Base-by-base conservation (phyloP, 495 filamentous ascomycete species). In the Daldinia grandis region DNA sequence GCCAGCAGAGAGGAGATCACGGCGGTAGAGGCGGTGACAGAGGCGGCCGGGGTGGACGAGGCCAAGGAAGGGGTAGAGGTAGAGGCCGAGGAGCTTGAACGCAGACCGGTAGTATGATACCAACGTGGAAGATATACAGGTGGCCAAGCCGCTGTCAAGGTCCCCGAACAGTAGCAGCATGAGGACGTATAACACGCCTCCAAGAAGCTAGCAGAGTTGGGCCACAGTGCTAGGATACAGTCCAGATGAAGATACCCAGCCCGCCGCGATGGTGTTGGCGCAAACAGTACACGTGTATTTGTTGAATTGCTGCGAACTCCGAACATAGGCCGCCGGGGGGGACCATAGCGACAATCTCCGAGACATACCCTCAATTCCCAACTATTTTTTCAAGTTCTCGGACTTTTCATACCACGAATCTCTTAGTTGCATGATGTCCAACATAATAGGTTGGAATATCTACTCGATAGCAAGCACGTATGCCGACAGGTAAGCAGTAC, bases 1-100 rank as follows among this genome's bases (percentile, higher is more conserved):
- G 82, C 62, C 82, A 83, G 58, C 81, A 88, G 58, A 84, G 93
- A 66, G 88, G 90, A 28, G 89, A 90, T 70, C 82, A 88, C 62
- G 83, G 87, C 54, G 87, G 88, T 37, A 78, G 87, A 69, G 85
- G 88, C 25, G 82, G 81, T 56, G 77, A 82, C n/a, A 77, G 78
- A 66, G 74, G 81, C 69, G 79, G 83, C n/a, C 71, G 83, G 31
- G 81, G 84, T 55, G 80, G 84, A 25, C 78, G 88, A 49, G 82
- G 88, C 1, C 84, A 87, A 71, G 84, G 84, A 17, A 78, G 85
- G 27, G 83, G 85, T 21, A 78, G 89, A 33, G 87, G 88, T 1
- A 74, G 85, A 50, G 85, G 85, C 19, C 71, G 80, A 44, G 81
- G 79, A 38, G 75, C 75, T 25, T 77, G 78, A 73, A 31, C 42